Evolutionary conservation across 129 eudicot species (phyloP).

Genomic region (Mikania micrantha): DNA sequence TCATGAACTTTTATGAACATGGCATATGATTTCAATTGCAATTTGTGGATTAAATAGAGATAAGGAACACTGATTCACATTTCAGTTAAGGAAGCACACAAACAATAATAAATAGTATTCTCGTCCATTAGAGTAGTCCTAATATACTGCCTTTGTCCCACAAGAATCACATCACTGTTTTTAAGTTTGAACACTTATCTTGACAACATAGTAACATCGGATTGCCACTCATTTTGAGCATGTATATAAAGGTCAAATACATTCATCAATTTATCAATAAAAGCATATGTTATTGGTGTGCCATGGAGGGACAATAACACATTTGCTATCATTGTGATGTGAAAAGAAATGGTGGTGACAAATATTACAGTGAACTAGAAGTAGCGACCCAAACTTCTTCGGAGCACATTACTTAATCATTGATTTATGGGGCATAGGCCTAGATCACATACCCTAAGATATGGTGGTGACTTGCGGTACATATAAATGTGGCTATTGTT

Average conservation of each 20-base stretch:
- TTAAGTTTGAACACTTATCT: neutral
- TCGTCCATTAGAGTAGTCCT: neutral
- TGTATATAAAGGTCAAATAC: neutral
- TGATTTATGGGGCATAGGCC: neutral
- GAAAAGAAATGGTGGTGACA: neutral
- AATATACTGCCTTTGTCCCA: neutral
- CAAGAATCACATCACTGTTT: neutral
- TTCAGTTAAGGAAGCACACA: neutral
- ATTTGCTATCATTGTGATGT: neutral
- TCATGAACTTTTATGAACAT: neutral
- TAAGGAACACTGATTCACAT: neutral
- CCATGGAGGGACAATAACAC: neutral
- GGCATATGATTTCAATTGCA: neutral
- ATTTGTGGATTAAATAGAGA: neutral
- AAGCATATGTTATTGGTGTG: neutral
- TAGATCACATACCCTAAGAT: neutral
- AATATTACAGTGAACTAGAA: neutral
- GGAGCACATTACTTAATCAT: neutral
- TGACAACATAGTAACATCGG: slow-evolving; percentile 1
- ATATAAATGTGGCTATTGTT: neutral
- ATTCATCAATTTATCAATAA: neutral
- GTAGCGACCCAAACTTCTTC: neutral
- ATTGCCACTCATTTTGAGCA: neutral
- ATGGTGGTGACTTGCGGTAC: neutral
- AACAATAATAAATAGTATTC: neutral